Evolutionary conservation across 2,329 filamentous ascomycete genomes (phyloP), one percentile per base, ranked within the genome.

Genomic region (Alternaria sp.): DNA sequence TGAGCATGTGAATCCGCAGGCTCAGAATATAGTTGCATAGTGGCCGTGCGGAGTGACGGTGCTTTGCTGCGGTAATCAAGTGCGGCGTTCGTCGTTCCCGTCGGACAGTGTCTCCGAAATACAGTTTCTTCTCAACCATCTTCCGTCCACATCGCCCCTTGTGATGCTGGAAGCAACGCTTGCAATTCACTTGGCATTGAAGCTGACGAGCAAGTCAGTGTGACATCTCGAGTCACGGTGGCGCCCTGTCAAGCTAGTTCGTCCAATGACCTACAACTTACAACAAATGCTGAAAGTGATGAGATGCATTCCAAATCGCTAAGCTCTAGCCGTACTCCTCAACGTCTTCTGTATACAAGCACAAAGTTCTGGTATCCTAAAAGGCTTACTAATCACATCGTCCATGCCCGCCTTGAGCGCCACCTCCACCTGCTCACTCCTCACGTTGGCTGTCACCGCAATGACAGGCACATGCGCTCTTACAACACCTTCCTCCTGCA

Each of bases 371-470:
- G 69, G 63, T 48, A 75, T 70, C 31, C 68, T 65, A 71, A 93
- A 93, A 2, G 91, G 91, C 72, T 94, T 95, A 4, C 88, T 88
- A 34, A 94, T 89, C 37, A 93, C 86, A 75, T 73, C 63, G 34
- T 75, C 74, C 72, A 77, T 76, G 4, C 74, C 74, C 0, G 70
- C 72, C 36, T 70, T 62, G 41, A 73, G 54, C 4, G 73, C 73
- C 3, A 51, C 58, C 26, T 70, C 50, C 2, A 76, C 69, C 57
- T 77, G 75, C 56, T 75, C 67, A 11, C 60, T 61, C 31, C 73
- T 61, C 10, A 71, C 74, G 50, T 77, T 77, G 4, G 73, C 75
- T n/a, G 73, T 77, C 6, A 77, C 69, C 2, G 69, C 73, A 21
- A 77, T 73, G 11, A 76, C 64, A 0, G 73, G 73, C 0, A 74